These are phyloP conservation scores for Citrus reticulata DNA, from an alignment of 345 rosid species.

Conservation along the genomic window DNA sequence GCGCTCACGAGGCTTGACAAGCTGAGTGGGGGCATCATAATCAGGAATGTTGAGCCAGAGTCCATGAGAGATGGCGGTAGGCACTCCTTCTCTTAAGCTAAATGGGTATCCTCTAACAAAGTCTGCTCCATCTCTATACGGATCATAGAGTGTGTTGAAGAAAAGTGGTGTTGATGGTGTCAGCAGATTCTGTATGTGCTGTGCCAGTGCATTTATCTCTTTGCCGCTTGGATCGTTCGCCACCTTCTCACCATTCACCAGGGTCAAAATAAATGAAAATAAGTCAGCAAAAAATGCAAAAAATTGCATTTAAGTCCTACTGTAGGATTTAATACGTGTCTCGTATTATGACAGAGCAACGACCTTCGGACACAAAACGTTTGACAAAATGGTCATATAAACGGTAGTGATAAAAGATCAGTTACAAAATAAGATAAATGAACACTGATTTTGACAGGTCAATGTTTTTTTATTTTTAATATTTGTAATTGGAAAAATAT, in stretches of 20 bases:
- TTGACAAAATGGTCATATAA: too few species aligned
- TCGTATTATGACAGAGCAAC: too few species aligned
- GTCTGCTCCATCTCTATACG: constrained; percentile 28
- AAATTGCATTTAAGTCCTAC: background rate
- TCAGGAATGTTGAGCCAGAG: constrained; percentile 47
- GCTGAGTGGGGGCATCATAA: constrained; percentile 38
- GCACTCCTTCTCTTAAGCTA: constrained; percentile 31
- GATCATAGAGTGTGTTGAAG: constrained; percentile 41
- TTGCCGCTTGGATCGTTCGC: constrained; percentile 34
- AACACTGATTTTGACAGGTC: too few species aligned
- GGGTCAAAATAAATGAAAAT: background rate
- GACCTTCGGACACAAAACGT: too few species aligned
- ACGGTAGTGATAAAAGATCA: too few species aligned
- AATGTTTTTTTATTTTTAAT: too few species aligned
- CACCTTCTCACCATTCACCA: constrained; percentile 15
- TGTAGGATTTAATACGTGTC: background rate
- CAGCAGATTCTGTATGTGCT: constrained; percentile 30
- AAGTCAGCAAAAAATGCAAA: background rate
- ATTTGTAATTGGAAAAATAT: too few species aligned
- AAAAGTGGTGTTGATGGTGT: constrained; percentile 31
- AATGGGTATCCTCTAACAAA: constrained; percentile 42
- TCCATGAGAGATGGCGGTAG: constrained; percentile 34
- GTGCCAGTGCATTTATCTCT: constrained; percentile 32
- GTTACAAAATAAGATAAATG: too few species aligned
- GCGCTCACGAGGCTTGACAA: constrained; percentile 38